These are phyloP conservation scores for Suhomyces bokatorum DNA, from an alignment of 1,139 yeast genomes.

Conservation along the genomic window DNA sequence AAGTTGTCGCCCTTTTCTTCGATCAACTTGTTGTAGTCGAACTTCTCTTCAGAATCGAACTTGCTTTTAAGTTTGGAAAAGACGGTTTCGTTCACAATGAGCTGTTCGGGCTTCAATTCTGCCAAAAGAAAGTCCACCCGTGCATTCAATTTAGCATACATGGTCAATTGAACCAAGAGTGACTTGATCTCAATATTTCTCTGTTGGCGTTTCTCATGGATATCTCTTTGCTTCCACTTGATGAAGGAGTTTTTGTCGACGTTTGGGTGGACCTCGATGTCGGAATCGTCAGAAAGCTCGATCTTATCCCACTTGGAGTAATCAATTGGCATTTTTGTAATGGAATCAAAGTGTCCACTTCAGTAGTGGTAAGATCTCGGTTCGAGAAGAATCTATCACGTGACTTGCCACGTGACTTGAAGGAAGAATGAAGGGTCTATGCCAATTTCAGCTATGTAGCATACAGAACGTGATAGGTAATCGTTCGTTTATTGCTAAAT, in stretches of 20 bases:
- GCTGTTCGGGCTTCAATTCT: constrained; percentile 39
- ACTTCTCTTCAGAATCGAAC: constrained; percentile 61
- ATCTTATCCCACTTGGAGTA: constrained; percentile 98
- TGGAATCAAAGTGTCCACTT: not conserved
- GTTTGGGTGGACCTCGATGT: constrained; percentile 95
- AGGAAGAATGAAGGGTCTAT: no score
- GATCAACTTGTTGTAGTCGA: constrained; percentile 41
- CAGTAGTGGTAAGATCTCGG: not conserved
- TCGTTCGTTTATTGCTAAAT: no score
- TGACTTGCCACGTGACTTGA: not conserved
- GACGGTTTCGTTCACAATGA: constrained; percentile 41
- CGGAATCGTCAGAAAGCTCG: constrained; percentile 94
- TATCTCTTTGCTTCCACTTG: constrained; percentile 95
- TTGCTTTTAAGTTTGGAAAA: constrained; percentile 44
- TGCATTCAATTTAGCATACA: constrained; percentile 73
- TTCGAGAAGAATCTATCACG: constrained; percentile 11
- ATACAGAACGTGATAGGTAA: no score
- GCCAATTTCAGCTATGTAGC: no score
- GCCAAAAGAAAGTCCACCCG: constrained; percentile 67
- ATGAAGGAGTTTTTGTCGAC: constrained; percentile 93
- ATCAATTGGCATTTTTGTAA: constrained; percentile 66
- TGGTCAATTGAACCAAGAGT: constrained; percentile 66
- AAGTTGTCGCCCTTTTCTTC: constrained; percentile 37
- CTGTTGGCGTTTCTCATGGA: constrained; percentile 87
- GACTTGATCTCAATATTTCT: constrained; percentile 75